Evolutionary conservation across 352 stramenopile species (phyloP), one percentile per base, ranked within the genome.

Genomic region (Peronospora farinosa): DNA sequence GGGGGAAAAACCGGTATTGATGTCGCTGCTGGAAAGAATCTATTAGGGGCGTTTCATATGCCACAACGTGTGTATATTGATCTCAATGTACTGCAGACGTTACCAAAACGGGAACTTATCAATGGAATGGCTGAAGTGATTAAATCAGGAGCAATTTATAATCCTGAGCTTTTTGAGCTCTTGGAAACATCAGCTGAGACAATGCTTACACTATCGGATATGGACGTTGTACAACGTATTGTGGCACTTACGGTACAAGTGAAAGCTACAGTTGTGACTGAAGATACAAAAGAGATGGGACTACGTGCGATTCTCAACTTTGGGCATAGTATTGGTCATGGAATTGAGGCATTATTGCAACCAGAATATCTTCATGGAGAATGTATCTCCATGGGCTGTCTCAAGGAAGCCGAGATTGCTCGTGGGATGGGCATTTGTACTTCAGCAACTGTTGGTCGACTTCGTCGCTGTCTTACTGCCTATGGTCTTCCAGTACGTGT

Each of bases 1-100:
- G 96, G 96, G 41, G 95, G 95, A 53, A 99, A 99, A 74, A 98
- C 96, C 0, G 96, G 95, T 65, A 94, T 99, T 40, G 95, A 99
- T 63, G 96, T 87, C 65, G 86, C 86, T 78, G 90, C 73, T 64
- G 65, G 94, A 67, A 98, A 98, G 78, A 99, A 99, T 70, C 95
- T 99, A 72, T 86, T 99, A 50, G 96, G 96, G 35, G 89, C 95
- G 25, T 99, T 99, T 78, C 95, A 98, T 72, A 97, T 98, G 84
- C 96, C 96, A 13, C 74, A 97, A 59, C 92, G 90, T 57, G 96
- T 99, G 15, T 96, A 98, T 65, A 90, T 98, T 42, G 95, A 98
- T 64, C 88, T 96, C 12, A 84, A 76, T 25, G 84, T 89, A 28
- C 78, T 99, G 32, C 68, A 81, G 42, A 98, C 94, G 36, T 75